A percentile compares a stretch with the other conserved stretches of the same genome.
These are phyloP conservation scores for Diddensiella caesifluorescens DNA, from an alignment of 805 yeast genomes.

Conservation along the genomic window DNA sequence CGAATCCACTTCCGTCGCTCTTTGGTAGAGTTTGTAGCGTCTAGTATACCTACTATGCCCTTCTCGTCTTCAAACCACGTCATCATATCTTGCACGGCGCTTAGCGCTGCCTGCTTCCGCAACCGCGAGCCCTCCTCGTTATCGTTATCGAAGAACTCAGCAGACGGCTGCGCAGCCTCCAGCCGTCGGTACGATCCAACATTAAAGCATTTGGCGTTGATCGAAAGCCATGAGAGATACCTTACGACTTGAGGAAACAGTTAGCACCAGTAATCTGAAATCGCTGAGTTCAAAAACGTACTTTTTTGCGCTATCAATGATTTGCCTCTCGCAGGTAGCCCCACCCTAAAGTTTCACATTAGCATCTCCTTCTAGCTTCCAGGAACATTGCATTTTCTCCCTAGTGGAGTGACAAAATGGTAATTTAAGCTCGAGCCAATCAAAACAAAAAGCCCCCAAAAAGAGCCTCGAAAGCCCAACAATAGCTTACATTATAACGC, in stretches of 20 bases:
- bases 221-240: conserved; percentile 86
- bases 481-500: conserved; percentile 58
- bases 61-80: conserved; percentile 75
- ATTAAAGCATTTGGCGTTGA: conserved; percentile 79
- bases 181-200: conserved; percentile 81
- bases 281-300: conserved; percentile 11
- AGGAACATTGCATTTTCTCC: too few species aligned
- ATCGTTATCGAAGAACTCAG: conserved; percentile 68
- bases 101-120: conserved; percentile 62
- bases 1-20: conserved; percentile 63
- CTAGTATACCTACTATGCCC: conserved; percentile 88
- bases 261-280: neutral
- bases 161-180: conserved; percentile 56
- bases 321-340: conserved; percentile 67
- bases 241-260: conserved; percentile 50
- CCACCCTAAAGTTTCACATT: conserved; percentile 34
- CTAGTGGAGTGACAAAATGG: too few species aligned
- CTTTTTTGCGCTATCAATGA: conserved; percentile 89
- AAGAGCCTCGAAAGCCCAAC: too few species aligned
- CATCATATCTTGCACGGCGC: conserved; percentile 75
- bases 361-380: too few species aligned
- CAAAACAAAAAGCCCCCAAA: too few species aligned
- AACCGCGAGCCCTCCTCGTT: conserved; percentile 60
- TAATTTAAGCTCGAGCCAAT: too few species aligned
- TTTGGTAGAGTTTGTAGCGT: conserved; percentile 85